A percentile compares a stretch with the other conserved stretches of the same genome.
Evolutionary conservation across 495 filamentous ascomycete species (phyloP).

Genomic region (Trichoderma erinaceum): DNA sequence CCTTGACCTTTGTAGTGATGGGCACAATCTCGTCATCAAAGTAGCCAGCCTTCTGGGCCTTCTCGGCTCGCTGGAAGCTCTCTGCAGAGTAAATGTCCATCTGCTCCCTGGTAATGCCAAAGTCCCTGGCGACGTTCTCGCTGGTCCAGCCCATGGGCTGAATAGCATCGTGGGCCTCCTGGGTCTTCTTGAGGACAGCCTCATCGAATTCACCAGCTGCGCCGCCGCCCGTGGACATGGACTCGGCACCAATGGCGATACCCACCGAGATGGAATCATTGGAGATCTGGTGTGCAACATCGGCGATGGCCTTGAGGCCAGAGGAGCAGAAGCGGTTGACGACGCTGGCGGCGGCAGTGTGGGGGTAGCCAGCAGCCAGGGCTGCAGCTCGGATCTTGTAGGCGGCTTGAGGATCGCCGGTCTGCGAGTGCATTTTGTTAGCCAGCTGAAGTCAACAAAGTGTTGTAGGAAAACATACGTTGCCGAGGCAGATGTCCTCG

Average conservation of each 20-base stretch:
- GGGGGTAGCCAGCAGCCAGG: slow-evolving; percentile 89
- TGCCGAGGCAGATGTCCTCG: slow-evolving; percentile 89
- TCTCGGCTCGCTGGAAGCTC: slow-evolving; percentile 79
- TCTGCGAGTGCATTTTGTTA: slow-evolving; percentile 41
- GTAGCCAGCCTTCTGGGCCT: slow-evolving; percentile 85
- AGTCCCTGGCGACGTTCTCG: slow-evolving; percentile 93
- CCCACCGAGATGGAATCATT: slow-evolving; percentile 78
- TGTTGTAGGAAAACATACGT: slow-evolving; percentile 51
- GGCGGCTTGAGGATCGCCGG: slow-evolving; percentile 76
- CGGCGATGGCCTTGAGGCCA: slow-evolving; percentile 87
- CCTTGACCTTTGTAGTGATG: slow-evolving; percentile 73
- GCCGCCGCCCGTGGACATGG: slow-evolving; percentile 62
- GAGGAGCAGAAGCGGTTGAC: slow-evolving; percentile 97
- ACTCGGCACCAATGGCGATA: slow-evolving; percentile 80
- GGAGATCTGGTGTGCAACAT: slow-evolving; percentile 85
- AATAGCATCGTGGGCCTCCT: slow-evolving; percentile 80
- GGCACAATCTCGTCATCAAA: slow-evolving; percentile 94
- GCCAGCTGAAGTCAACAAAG: background rate
- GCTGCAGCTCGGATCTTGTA: slow-evolving; percentile 85
- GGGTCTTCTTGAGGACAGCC: slow-evolving; percentile 60
- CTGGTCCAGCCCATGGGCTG: slow-evolving; percentile 97
- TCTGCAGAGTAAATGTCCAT: slow-evolving; percentile 85
- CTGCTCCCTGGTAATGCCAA: slow-evolving; percentile 68
- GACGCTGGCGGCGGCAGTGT: slow-evolving; percentile 71
- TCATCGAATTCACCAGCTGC: slow-evolving; percentile 69